A percentile compares a stretch with the other conserved stretches of the same genome.
Conservation (phyloP, 2,329 filamentous ascomycete species). For the Claviceps fusiformis region DNA sequence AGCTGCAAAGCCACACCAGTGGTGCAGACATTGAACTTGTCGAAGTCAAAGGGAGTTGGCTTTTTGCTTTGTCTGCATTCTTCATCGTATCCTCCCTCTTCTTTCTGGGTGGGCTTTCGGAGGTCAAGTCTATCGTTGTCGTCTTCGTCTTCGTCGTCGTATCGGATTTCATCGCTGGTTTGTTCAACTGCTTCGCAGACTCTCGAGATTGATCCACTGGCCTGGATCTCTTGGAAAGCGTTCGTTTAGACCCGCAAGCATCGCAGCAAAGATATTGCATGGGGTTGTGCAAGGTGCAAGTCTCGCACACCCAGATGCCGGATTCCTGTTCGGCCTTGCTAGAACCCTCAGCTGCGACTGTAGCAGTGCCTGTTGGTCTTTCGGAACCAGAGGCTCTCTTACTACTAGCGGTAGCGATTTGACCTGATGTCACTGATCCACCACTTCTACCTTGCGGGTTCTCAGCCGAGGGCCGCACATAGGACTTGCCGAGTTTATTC, state of each 20-base stretch:
- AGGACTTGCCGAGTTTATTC: conserved; percentile 38
- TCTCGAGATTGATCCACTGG: conserved; percentile 1
- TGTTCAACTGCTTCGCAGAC: conserved; percentile 7
- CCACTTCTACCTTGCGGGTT: conserved; percentile 10
- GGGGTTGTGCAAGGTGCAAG: conserved; percentile 46
- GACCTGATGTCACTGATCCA: conserved; percentile 17
- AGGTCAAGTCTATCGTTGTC: conserved; percentile 21
- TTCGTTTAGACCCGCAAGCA: conserved; percentile 36
- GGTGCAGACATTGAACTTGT: conserved; percentile 7
- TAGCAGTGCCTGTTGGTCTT: neutral
- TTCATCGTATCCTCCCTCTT: conserved; percentile 2
- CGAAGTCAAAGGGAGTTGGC: conserved; percentile 7
- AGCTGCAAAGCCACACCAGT: conserved; percentile 36
- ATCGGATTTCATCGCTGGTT: conserved; percentile 6
- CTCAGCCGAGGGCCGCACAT: conserved; percentile 32
- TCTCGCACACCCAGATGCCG: conserved; percentile 36
- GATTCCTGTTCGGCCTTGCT: neutral
- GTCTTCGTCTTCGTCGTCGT: conserved; percentile 4
- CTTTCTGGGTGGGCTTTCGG: conserved; percentile 15
- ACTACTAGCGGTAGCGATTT: conserved; percentile 4
- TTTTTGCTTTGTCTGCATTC: conserved; percentile 1
- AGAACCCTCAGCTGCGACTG: neutral
- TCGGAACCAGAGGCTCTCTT: neutral
- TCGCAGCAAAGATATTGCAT: conserved; percentile 38
- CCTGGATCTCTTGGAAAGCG: conserved; percentile 7